Evolutionary conservation across 352 stramenopile genomes (phyloP), one percentile per base, ranked within the genome.

Genomic region (Blastocystis sp.): DNA sequence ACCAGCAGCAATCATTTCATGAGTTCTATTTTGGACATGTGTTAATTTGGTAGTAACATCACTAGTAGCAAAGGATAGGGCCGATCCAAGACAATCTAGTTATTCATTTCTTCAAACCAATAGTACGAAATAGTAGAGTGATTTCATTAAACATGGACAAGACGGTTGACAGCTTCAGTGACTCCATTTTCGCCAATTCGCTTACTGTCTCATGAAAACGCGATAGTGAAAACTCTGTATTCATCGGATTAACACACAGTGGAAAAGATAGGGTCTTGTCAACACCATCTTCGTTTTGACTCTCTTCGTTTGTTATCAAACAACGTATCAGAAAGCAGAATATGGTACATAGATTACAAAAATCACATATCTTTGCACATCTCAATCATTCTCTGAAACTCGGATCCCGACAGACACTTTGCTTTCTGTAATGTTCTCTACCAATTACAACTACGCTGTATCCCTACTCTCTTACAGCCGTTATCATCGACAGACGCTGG

Each of bases 321-420:
- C 66, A 59, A 3, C 19, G 7, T 61, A 80, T 42, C 51, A 83
- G 27, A 66, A 32, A 63, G 16, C 71, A 52, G 24, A 51, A 43
- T 65, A 83, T 63, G 39, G 51, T 83, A 83, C 71, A 83, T 83
- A 83, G 24, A 83, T 66, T 83, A 83, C 71, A 83, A 49, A 49
- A n/a, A 32, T 66, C 42, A 74, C 24, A 83, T 65, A 39, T 83
- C 71, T 66, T 65, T 83, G 51, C 71, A 83, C 19, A 67, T 42
- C n/a, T 83, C 71, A 67, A 83, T 51, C 49, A 83, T 83, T 43
- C 51, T 83, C 27, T 67, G 71, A n/a, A 65, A 83, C 49, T 83
- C 71, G 24, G 43, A 35, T 9, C 14, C 58, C 37, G 71, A 66
- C 7, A 83, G 24, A 43, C 42, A 37, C 49, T 63, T 67, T 29